A percentile compares a stretch with the other conserved stretches of the same genome.
phyloP scores from a whole-genome alignment of 331 rosid genomes.

The Quercus phellos region DNA sequence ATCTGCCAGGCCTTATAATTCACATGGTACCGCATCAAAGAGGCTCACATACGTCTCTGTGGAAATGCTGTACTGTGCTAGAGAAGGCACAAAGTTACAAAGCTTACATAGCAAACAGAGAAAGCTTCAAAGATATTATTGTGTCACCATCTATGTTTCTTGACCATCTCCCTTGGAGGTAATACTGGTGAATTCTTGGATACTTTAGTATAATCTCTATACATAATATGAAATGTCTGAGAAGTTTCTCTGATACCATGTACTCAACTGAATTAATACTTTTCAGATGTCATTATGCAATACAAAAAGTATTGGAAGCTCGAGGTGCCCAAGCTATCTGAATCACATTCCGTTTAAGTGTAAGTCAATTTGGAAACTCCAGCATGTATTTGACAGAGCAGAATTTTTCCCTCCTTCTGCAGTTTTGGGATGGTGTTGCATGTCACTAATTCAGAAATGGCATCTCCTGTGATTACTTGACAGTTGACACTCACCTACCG shows the following conservation, averaged over 20 bases:
- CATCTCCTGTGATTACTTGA: background rate
- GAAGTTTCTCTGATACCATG: conserved; percentile 18
- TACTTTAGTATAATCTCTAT: conserved; percentile 1
- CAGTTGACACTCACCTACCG: background rate
- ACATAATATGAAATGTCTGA: background rate
- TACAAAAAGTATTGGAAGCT: conserved; percentile 55
- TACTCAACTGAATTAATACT: conserved; percentile 17
- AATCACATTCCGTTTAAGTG: conserved; percentile 26
- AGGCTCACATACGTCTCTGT: conserved; percentile 22
- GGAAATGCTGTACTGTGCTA: conserved; percentile 31
- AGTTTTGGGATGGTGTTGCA: background rate
- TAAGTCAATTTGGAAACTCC: background rate
- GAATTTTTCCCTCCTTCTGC: background rate
- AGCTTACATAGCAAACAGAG: conserved; percentile 70
- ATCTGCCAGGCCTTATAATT: conserved; percentile 74
- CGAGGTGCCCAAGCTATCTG: conserved; percentile 25
- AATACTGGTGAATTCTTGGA: conserved; percentile 19
- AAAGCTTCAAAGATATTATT: conserved; percentile 71
- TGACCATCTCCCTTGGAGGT: conserved; percentile 99
- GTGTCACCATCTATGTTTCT: conserved; percentile 93
- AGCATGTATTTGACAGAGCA: background rate
- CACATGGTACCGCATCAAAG: conserved; percentile 57
- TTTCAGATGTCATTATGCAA: conserved; percentile 78
- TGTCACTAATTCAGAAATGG: background rate
- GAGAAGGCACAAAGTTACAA: conserved; percentile 34